A percentile compares a stretch with the other conserved stretches of the same genome.
Evolutionary conservation across 768 basidiomycete genomes (phyloP).

Genomic region (Lentinula aciculospora): DNA sequence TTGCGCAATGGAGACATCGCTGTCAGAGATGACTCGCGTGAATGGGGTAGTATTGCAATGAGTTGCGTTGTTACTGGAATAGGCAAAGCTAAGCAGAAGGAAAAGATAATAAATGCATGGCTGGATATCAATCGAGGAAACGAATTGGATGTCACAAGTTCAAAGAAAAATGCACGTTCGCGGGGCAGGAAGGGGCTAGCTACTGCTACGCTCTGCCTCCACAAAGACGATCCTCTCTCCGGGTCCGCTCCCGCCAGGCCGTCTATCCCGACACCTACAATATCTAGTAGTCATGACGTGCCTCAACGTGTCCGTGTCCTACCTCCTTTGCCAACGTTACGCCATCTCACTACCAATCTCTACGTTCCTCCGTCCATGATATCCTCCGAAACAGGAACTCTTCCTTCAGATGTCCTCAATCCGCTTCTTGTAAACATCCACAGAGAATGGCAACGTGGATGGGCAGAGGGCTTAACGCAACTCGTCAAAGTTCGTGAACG

Average conservation of each 20-base stretch:
- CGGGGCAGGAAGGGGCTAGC: slow-evolving; percentile 60
- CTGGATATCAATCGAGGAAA: slow-evolving; percentile 24
- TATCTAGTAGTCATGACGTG: not conserved
- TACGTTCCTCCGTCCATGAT: slow-evolving; percentile 11
- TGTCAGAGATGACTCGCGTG: slow-evolving; percentile 33
- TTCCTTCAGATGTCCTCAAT: slow-evolving; percentile 14
- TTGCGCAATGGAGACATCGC: slow-evolving; percentile 40
- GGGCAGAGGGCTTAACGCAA: slow-evolving; percentile 53
- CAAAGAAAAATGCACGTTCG: slow-evolving; percentile 17
- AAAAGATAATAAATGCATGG: slow-evolving; percentile 54
- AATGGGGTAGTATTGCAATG: slow-evolving; percentile 60
- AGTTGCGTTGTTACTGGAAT: slow-evolving; percentile 57
- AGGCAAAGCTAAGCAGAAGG: slow-evolving; percentile 57
- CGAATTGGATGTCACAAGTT: not conserved
- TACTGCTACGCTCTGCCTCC: slow-evolving; percentile 56
- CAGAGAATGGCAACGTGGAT: slow-evolving; percentile 54
- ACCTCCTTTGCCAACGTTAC: slow-evolving; percentile 45
- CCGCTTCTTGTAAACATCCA: slow-evolving; percentile 34
- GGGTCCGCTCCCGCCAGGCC: not conserved
- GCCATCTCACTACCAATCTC: slow-evolving; percentile 42
- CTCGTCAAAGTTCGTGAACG: slow-evolving; percentile 44
- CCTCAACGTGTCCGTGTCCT: slow-evolving; percentile 41
- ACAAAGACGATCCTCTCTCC: not conserved
- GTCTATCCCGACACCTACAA: not conserved
- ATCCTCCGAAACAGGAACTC: not conserved